Base-by-base conservation (phyloP, 345 rosid species). In the Clarkia xantiana region DNA sequence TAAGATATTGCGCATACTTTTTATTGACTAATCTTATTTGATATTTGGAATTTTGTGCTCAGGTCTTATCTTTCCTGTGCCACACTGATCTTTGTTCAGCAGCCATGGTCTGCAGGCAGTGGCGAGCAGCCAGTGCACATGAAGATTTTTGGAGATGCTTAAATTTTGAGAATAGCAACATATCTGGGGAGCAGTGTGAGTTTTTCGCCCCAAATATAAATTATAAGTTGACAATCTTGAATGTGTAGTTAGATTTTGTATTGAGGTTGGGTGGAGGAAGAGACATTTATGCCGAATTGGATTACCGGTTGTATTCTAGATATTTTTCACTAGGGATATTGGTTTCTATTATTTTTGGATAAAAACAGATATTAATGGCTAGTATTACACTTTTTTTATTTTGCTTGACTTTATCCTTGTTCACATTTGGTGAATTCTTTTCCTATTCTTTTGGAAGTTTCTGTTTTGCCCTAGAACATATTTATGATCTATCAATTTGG, bases 91-190 rank as follows among this genome's bases (percentile, higher is more conserved):
- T 91, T 41, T 84, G 96, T 61, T 79, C 76, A 47, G 85, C 95
- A 56, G 96, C 94, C 42, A 75, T 78, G 73, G 98, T 86, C 38
- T 87, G 98, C 72, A 72, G 80, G 58, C 96, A 84, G 77, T 91
- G 98, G 96, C 80, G 80, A 75, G 65, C 66, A 53, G 95, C 95
- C 61, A 86, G 90, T 63, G 77, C 87, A 47, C 96, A 91, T 74
- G 98, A 91, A 68, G 96, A 84, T 61, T 86, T 91, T 52, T 91
- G 98, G 98, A 91, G 73, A 70, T 69, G 77, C 73, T 74, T 91
- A 75, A 77, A 84, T 71, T 87, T 91, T 66, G 86, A 84, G 67
- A 71, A 80, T 57, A 75, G 67, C 55, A 81, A 78, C 56, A 76
- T 87, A 58, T 80, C 95, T 19, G 45, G 74, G 11, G 94, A 83